Evolutionary conservation across 345 rosid genomes (phyloP).

Genomic region (Eutrema yunnanense): DNA sequence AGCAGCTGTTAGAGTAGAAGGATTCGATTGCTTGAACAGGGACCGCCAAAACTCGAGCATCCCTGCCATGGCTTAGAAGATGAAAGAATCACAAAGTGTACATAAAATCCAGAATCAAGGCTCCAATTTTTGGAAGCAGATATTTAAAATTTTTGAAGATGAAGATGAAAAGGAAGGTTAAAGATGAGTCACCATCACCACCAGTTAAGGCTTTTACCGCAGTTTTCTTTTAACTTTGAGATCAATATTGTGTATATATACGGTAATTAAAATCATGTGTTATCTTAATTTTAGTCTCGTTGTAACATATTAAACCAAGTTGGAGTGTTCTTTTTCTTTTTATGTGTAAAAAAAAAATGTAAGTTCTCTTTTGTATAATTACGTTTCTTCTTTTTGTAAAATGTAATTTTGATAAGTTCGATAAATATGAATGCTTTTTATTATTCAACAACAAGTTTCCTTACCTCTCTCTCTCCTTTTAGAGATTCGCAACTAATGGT

Average conservation of each 20-base stretch:
- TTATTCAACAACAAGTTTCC: background rate
- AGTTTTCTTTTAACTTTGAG: background rate
- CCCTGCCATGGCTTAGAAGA: constrained; percentile 56
- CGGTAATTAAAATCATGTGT: background rate
- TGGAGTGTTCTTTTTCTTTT: background rate
- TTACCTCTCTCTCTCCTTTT: background rate
- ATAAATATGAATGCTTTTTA: background rate
- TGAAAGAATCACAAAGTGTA: constrained; percentile 22
- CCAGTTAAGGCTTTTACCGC: background rate
- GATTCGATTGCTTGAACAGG: constrained; percentile 62
- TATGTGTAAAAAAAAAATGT: background rate
- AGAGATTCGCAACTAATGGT: background rate
- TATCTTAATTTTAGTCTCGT: background rate
- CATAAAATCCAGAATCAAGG: constrained; percentile 17
- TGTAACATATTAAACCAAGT: constrained; percentile 12
- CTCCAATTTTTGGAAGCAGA: constrained; percentile 12
- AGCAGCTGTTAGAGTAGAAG: constrained; percentile 73
- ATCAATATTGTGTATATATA: constrained; percentile 6
- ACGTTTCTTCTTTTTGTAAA: background rate
- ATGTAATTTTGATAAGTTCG: background rate
- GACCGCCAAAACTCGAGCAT: constrained; percentile 59
- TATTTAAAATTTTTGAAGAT: constrained; percentile 4
- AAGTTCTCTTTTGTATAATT: background rate
- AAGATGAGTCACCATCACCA: background rate
- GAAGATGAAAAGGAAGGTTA: background rate